Evolutionary conservation across 1,284 basidiomycete genomes (phyloP).

Genomic region (Ceratobasidium sp.): DNA sequence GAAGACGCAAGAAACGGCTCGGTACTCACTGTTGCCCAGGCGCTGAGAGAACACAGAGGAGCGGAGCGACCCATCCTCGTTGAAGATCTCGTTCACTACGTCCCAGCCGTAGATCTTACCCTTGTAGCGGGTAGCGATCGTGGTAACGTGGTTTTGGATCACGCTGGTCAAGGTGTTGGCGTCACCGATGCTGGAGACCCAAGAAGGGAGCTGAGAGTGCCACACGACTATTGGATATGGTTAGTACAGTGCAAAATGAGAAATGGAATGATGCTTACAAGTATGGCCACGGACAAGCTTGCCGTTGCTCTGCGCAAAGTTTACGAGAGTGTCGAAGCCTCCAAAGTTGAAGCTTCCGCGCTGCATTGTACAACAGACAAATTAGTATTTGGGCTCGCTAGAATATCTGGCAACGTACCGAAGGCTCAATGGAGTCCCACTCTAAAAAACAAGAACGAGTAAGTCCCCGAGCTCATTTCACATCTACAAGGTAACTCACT

Average conservation of each 20-base stretch:
- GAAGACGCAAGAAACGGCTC: not conserved
- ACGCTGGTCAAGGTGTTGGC: slow-evolving; percentile 26
- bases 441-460: slow-evolving; percentile 17
- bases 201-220: slow-evolving; percentile 38
- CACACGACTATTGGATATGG: slow-evolving; percentile 23
- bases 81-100: slow-evolving; percentile 41
- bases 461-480: too few relatives aligned
- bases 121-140: slow-evolving; percentile 23
- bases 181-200: slow-evolving; percentile 38
- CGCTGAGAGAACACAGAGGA: slow-evolving; percentile 42
- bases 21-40: slow-evolving; percentile 41
- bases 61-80: slow-evolving; percentile 48
- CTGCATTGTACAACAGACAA: not conserved
- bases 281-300: slow-evolving; percentile 43
- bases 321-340: slow-evolving; percentile 35
- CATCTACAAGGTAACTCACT: too few relatives aligned
- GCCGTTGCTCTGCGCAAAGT: slow-evolving; percentile 40
- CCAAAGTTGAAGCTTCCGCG: slow-evolving; percentile 48
- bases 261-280: not conserved
- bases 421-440: slow-evolving; percentile 51
- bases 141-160: slow-evolving; percentile 42
- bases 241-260: not conserved
- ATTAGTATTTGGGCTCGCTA: too few relatives aligned
- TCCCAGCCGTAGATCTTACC: slow-evolving; percentile 43
- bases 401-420: too few relatives aligned